phyloP scores from a whole-genome alignment of 2,329 filamentous ascomycete species.

The Alternaria gansuensis region DNA sequence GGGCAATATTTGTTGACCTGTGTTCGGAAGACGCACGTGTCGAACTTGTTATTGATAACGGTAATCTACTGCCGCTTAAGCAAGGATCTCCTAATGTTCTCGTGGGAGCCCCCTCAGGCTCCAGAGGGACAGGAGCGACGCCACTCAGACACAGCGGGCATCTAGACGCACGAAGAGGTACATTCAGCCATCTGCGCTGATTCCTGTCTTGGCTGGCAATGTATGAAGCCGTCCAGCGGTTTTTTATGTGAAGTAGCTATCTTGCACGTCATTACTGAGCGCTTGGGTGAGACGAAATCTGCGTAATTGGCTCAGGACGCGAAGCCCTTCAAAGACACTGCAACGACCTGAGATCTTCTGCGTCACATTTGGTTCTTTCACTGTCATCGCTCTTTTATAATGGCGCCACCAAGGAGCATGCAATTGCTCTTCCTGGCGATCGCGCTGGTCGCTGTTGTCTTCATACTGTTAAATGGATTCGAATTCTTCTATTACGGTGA shows the following conservation, averaged over 20 bases:
- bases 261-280: background rate
- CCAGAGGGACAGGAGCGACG: background rate
- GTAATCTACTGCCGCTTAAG: background rate
- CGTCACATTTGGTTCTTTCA: background rate
- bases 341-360: background rate
- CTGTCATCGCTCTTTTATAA: slow-evolving; percentile 1
- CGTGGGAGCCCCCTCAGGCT: background rate
- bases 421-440: slow-evolving; percentile 26
- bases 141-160: background rate
- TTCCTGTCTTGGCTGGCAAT: background rate
- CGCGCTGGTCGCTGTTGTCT: slow-evolving; percentile 20
- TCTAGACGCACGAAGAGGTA: background rate
- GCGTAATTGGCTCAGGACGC: slow-evolving; percentile 7
- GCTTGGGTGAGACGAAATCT: background rate
- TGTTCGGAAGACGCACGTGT: slow-evolving; percentile 4
- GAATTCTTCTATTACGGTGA: slow-evolving; percentile 23
- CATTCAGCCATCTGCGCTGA: background rate
- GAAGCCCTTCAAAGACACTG: background rate
- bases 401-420: slow-evolving; percentile 23
- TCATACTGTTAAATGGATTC: slow-evolving; percentile 24
- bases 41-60: background rate
- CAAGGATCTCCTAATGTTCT: background rate
- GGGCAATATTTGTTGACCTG: slow-evolving; percentile 15
- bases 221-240: background rate
- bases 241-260: background rate